Percentiles rank a stretch among this genome's conserved stretches.
Conservation (phyloP, 2,329 filamentous ascomycete species). For the Bipolaris victoriae region DNA sequence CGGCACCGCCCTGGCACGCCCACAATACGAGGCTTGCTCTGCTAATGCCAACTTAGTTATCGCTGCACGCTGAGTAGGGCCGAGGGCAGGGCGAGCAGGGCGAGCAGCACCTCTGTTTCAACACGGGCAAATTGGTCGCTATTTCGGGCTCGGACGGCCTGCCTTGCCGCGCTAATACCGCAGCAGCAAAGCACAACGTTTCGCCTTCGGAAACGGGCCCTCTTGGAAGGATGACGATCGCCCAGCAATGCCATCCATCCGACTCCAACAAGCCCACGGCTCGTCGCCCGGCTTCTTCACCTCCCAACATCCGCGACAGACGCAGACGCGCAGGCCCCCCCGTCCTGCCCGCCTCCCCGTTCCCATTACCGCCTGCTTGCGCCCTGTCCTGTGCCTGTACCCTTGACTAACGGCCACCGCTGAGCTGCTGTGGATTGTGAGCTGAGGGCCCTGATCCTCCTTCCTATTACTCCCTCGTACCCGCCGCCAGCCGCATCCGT, state of each 20-base stretch:
- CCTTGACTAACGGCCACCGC: not conserved
- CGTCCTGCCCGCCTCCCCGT: not conserved
- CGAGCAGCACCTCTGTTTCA: slow-evolving; percentile 10
- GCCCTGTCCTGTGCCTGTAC: too few species aligned
- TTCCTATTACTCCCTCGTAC: slow-evolving; percentile 1
- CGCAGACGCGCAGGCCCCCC: not conserved
- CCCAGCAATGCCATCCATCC: not conserved
- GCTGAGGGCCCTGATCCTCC: not conserved
- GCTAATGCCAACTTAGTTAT: not conserved
- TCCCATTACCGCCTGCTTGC: not conserved
- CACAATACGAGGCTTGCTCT: not conserved
- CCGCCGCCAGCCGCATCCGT: slow-evolving; percentile 18
- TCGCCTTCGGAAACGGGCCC: slow-evolving; percentile 10
- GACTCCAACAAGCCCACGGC: too few species aligned
- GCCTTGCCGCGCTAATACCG: not conserved
- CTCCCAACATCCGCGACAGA: not conserved
- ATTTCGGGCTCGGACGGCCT: slow-evolving; percentile 1
- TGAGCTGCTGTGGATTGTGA: not conserved
- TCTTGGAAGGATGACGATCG: slow-evolving; percentile 5
- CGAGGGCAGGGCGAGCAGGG: slow-evolving; percentile 4
- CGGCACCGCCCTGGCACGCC: not conserved
- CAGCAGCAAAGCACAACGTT: slow-evolving; percentile 3
- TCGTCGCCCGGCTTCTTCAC: not conserved
- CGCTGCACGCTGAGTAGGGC: not conserved
- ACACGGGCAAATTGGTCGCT: not conserved